Percentiles rank a stretch among this genome's conserved stretches.
Conservation (phyloP, 176 grass and related monocot genomes). For the Triticum urartu region DNA sequence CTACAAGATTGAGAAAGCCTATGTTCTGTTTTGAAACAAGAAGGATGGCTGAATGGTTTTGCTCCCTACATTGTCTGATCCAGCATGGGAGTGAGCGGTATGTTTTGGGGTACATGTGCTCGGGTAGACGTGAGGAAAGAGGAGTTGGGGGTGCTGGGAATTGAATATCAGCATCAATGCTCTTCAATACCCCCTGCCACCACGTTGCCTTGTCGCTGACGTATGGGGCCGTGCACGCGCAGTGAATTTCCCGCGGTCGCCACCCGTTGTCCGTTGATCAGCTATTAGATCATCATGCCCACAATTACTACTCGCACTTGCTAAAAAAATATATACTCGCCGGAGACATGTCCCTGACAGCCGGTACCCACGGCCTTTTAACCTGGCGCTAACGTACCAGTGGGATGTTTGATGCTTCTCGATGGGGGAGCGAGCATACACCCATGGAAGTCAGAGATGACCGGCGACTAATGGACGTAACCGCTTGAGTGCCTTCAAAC, state of each 20-base stretch:
- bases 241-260: not conserved
- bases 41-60: not conserved
- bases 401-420: not conserved
- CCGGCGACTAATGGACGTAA: not conserved
- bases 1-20: not conserved
- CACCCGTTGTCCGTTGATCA: not conserved
- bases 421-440: not conserved
- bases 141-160: not conserved
- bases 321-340: too few species aligned
- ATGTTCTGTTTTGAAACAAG: not conserved
- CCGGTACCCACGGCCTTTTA: not conserved
- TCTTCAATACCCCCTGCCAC: conserved; percentile 14
- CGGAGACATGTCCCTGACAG: not conserved
- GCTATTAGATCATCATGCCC: not conserved
- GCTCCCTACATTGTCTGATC: not conserved
- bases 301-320: not conserved
- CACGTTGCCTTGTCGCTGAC: not conserved
- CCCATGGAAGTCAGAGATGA: not conserved
- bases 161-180: not conserved
- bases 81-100: not conserved
- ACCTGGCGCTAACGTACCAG: not conserved
- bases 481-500: not conserved
- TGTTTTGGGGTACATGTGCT: not conserved
- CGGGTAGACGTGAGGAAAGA: not conserved
- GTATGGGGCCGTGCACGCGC: not conserved